Evolutionary conservation across 2,329 filamentous ascomycete genomes (phyloP).

Genomic region (Aureobasidium lini): DNA sequence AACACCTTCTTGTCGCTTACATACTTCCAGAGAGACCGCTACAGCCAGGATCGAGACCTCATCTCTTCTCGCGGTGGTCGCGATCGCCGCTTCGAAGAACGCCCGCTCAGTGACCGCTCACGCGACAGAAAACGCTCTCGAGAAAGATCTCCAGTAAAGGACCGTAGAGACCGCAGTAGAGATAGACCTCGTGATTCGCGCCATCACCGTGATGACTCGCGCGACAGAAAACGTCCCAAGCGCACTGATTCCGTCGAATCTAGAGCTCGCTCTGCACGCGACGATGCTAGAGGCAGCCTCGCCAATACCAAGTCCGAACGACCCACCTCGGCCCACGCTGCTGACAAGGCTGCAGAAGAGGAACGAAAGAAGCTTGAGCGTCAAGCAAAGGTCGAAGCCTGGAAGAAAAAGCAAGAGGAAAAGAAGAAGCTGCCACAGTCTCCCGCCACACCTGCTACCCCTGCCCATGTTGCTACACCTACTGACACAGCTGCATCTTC

Average conservation of each 20-base stretch:
- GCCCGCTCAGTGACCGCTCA: slow-evolving; percentile 50
- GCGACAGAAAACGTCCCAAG: slow-evolving; percentile 56
- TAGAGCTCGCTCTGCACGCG: slow-evolving; percentile 49
- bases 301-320: slow-evolving; percentile 36
- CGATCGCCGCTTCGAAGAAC: slow-evolving; percentile 34
- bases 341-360: slow-evolving; percentile 48
- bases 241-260: slow-evolving; percentile 67
- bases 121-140: slow-evolving; percentile 59
- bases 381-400: slow-evolving; percentile 74
- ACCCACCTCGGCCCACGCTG: slow-evolving; percentile 18
- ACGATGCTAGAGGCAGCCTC: slow-evolving; percentile 49
- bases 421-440: slow-evolving; percentile 55
- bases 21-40: slow-evolving; percentile 42
- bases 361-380: slow-evolving; percentile 63
- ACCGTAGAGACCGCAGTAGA: slow-evolving; percentile 41
- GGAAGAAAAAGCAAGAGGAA: slow-evolving; percentile 81
- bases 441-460: slow-evolving; percentile 9
- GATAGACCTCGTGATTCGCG: slow-evolving; percentile 63
- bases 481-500: slow-evolving; percentile 15
- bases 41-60: slow-evolving; percentile 39
- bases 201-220: slow-evolving; percentile 70
- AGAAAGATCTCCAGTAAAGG: slow-evolving; percentile 42
- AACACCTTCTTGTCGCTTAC: slow-evolving; percentile 34
- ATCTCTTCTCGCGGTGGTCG: slow-evolving; percentile 55
- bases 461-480: slow-evolving; percentile 18